These are phyloP conservation scores for sunflower (Helianthus annuus) DNA, from an alignment of 129 eudicot species.

Conservation along the genomic window HanXRQr2.0-SUNRISE NC_035441.2:120537987-120538486, in stretches of 20 bases:
- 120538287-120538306: conserved; percentile 59
- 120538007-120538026: conserved; percentile 93
- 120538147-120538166: conserved; percentile 75
- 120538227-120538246: conserved; percentile 69
- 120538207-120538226: conserved; percentile 53
- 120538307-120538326: background rate
- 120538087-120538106: conserved; percentile 84
- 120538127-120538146: conserved; percentile 71
- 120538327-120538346: background rate
- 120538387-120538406: conserved; percentile 78
- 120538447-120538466: conserved; percentile 80
- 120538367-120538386: conserved; percentile 81
- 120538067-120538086: conserved; percentile 81
- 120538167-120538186: conserved; percentile 60
- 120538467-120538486: conserved; percentile 84
- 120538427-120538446: conserved; percentile 68
- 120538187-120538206: conserved; percentile 50
- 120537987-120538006: conserved; percentile 21
- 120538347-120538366: conserved; percentile 40
- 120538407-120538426: conserved; percentile 73
- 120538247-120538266: conserved; percentile 68
- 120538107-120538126: conserved; percentile 84
- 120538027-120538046: conserved; percentile 8
- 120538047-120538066: conserved; percentile 31
- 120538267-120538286: conserved; percentile 86